These are phyloP conservation scores for Arabis alpina DNA, from an alignment of 345 rosid species.

Conservation along the genomic window DNA sequence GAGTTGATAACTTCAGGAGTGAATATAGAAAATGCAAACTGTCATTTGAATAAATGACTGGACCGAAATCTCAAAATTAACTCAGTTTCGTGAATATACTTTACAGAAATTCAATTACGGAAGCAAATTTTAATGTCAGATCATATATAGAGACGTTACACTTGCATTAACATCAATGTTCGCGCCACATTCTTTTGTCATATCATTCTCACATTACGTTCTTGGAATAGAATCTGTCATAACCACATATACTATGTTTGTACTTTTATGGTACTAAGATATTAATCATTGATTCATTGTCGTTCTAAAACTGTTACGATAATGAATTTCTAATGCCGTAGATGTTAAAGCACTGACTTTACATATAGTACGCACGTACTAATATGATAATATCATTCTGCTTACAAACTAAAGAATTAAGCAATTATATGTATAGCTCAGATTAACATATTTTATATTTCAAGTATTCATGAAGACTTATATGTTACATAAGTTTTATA, in stretches of 20 bases:
- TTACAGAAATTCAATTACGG: not conserved
- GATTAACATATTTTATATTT: not conserved
- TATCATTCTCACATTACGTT: slow-evolving; percentile 3
- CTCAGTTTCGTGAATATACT: not conserved
- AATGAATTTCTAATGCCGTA: not conserved
- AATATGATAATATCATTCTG: not conserved
- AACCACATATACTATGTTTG: not conserved
- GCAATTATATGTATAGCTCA: not conserved
- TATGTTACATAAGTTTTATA: not conserved
- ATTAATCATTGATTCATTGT: not conserved
- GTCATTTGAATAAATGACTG: not conserved
- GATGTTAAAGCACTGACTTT: not conserved
- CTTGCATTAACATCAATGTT: slow-evolving; percentile 14
- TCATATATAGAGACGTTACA: slow-evolving; percentile 7
- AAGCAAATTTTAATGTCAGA: not conserved
- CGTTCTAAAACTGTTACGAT: not conserved
- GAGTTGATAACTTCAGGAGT: not conserved
- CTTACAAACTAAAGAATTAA: not conserved
- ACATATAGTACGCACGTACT: no score
- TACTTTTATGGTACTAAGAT: slow-evolving; percentile 8
- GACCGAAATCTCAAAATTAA: not conserved
- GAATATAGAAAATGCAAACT: not conserved
- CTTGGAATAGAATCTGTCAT: slow-evolving; percentile 15
- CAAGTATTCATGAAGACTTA: not conserved
- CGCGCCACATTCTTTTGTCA: slow-evolving; percentile 18